A percentile compares a stretch with the other conserved stretches of the same genome.
phyloP scores from a whole-genome alignment of 2,329 filamentous ascomycete genomes.

The Boeremia exigua region DNA sequence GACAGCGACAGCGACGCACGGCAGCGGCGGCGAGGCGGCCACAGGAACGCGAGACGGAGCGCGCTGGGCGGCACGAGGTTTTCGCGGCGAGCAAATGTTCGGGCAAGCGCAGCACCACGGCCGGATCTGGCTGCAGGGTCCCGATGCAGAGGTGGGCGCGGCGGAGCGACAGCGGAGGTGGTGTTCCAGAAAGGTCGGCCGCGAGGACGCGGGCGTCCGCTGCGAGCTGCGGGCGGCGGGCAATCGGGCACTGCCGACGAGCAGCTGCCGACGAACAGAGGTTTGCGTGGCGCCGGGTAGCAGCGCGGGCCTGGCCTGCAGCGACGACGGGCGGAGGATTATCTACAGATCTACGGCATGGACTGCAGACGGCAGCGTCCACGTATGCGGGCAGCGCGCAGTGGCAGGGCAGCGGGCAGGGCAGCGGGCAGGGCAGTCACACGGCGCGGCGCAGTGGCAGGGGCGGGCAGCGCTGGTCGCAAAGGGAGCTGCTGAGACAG shows the following conservation, averaged over 20 bases:
- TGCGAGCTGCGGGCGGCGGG: no score
- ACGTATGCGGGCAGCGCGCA: neutral
- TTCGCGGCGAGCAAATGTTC: conserved; percentile 5
- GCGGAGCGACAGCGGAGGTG: conserved; percentile 4
- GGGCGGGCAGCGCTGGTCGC: conserved; percentile 11
- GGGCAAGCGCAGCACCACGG: conserved; percentile 2
- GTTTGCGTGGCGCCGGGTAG: conserved; percentile 12
- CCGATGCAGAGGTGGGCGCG: conserved; percentile 11
- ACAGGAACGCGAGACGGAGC: neutral
- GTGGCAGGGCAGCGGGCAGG: neutral
- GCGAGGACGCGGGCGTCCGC: conserved; percentile 3
- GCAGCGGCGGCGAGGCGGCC: no score
- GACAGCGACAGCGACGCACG: no score
- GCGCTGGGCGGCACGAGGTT: conserved; percentile 4
- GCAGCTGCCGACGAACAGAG: conserved; percentile 10
- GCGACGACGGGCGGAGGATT: conserved; percentile 1
- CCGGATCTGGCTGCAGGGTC: conserved; percentile 13
- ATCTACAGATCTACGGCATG: conserved; percentile 10
- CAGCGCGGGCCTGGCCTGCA: conserved; percentile 11
- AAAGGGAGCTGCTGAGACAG: conserved; percentile 19
- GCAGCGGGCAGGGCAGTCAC: conserved; percentile 1
- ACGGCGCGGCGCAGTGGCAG: conserved; percentile 3
- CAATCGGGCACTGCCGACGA: conserved; percentile 4
- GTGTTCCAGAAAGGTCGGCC: conserved; percentile 10
- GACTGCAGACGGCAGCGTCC: neutral